phyloP scores from a whole-genome alignment of 2,329 filamentous ascomycete species.

The Cordyceps farinosa region DNA sequence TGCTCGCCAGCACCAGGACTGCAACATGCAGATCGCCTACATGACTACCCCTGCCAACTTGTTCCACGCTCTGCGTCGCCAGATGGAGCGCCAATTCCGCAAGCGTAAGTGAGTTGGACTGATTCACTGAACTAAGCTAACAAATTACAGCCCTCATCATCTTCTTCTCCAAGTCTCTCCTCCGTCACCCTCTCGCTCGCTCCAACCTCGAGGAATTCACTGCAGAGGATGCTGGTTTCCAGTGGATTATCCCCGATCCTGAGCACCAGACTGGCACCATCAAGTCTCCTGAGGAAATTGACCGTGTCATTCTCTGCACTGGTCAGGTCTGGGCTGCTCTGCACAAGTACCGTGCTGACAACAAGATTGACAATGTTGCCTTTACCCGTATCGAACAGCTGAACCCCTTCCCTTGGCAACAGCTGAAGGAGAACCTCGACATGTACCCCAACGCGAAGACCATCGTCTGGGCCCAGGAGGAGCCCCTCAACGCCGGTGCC shows the following conservation, averaged over 20 bases:
- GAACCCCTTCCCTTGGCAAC: constrained; percentile 98
- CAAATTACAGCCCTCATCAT: constrained; percentile 70
- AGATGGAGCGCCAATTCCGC: constrained; percentile 99
- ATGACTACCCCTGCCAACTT: constrained; percentile 95
- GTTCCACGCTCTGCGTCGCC: constrained; percentile 93
- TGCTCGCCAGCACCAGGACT: constrained; percentile 96
- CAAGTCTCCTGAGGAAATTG: constrained; percentile 77
- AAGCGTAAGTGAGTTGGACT: constrained; percentile 68
- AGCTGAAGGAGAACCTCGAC: constrained; percentile 94
- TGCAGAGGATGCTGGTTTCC: constrained; percentile 80
- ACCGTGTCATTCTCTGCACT: constrained; percentile 89
- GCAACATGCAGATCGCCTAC: constrained; percentile 98
- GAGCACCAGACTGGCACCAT: constrained; percentile 75
- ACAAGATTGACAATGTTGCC: constrained; percentile 84
- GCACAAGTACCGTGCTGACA: constrained; percentile 82
- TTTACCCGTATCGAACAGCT: constrained; percentile 96
- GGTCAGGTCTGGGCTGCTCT: constrained; percentile 92
- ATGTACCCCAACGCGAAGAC: constrained; percentile 96
- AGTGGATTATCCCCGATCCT: constrained; percentile 91
- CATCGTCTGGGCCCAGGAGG: constrained; percentile 96
- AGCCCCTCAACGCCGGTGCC: constrained; percentile 93
- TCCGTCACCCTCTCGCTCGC: constrained; percentile 89
- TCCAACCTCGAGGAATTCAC: constrained; percentile 89
- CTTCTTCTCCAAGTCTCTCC: constrained; percentile 97
- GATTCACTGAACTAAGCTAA: background rate